Conservation (phyloP, 768 basidiomycete genomes). For the Paxillus involutus region DNA sequence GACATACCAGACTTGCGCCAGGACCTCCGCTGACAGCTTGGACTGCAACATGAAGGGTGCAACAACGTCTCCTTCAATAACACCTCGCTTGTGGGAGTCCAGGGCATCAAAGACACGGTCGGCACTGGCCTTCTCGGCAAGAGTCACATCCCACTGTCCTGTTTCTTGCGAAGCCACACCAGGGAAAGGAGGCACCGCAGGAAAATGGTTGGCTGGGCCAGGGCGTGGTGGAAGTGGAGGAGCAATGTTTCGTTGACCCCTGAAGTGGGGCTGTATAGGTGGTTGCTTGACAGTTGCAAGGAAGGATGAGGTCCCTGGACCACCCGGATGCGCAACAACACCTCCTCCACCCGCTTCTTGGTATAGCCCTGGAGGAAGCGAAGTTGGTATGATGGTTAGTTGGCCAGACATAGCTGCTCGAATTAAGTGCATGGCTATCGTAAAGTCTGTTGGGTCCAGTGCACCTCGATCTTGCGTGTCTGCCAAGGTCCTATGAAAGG, state of each 20-base stretch:
- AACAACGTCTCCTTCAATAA: constrained; percentile 89
- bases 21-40: constrained; percentile 70
- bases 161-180: constrained; percentile 26
- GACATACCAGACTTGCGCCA: constrained; percentile 91
- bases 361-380: constrained; percentile 83
- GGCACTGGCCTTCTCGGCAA: constrained; percentile 71
- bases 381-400: constrained; percentile 65
- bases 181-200: constrained; percentile 25
- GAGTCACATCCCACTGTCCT: constrained; percentile 78
- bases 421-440: constrained; percentile 94
- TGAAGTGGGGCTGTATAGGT: constrained; percentile 55
- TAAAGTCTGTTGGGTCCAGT: constrained; percentile 89
- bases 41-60: constrained; percentile 96
- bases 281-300: constrained; percentile 59
- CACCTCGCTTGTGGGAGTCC: constrained; percentile 72
- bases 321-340: constrained; percentile 51
- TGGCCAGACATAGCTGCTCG: constrained; percentile 84
- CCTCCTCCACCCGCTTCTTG: constrained; percentile 71
- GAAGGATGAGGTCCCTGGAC: constrained; percentile 49
- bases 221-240: constrained; percentile 24
- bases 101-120: constrained; percentile 83
- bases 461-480: constrained; percentile 90
- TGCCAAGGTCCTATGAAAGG: constrained; percentile 73
- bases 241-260: constrained; percentile 35
- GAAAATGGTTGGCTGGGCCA: constrained; percentile 15